Base-by-base conservation (phyloP, 192 early-diverging fungal genomes). In the Backusella mclennaniae region DNA sequence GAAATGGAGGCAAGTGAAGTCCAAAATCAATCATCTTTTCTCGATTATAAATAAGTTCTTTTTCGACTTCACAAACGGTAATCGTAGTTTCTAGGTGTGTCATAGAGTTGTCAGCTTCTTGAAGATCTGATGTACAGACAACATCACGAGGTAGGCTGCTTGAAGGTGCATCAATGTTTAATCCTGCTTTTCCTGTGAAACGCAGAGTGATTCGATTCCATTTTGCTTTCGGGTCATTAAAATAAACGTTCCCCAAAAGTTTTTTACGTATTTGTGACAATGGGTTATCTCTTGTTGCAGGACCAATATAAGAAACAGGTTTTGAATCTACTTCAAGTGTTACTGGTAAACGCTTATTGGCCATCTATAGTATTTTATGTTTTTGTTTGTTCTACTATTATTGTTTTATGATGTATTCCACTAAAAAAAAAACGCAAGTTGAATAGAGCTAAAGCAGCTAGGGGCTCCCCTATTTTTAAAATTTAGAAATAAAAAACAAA, bases 131-230 rank as follows among this genome's bases (percentile, higher is more conserved):
- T 6, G 59, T 56, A 53, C 29, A 71, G 2, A 23, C 76, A 2
- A 36, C n/a, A n/a, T 69, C 68, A 71, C n/a, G 17, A 21, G 76
- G 76, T 11, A 77, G 59, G 1, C 31, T 66, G 14, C 35, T 36
- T 29, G 69, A 66, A 12, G 77, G 68, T 6, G 42, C 74, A 44
- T 71, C 56, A 36, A 78, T 78, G 33, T 74, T 63, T 12, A 82
- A 44, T 4, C 74, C 77, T 14, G 81, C 73, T 9, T 73, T 66
- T 29, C 81, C 81, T 15, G 71, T 67, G 39, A 82, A 67, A 33
- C 67, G 73, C 35, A 82, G 74, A 6, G 81, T 82, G 19, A 78
- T 74, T 35, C 81, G 76, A 66, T 75, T 78, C 81, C 81, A 82
- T 33, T 79, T 78, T 8, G 75, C 66, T 42, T 78, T 78, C 9